Evolutionary conservation across 169 alveolate genomes (phyloP).

Genomic region (Plasmodium yoelii): DNA sequence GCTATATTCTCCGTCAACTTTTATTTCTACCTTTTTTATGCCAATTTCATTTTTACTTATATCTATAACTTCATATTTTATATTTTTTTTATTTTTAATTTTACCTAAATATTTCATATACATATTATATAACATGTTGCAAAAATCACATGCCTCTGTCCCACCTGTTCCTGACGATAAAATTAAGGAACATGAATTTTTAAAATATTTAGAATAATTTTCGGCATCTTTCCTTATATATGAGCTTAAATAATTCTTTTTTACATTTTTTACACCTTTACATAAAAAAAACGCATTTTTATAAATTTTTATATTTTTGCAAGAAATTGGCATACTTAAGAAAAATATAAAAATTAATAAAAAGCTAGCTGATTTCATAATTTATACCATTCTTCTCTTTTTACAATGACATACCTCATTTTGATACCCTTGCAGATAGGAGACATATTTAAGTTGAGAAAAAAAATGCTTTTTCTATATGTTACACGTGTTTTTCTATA

Average conservation of each 20-base stretch:
- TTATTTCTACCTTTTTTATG: conserved; percentile 80
- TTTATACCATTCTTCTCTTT: background rate
- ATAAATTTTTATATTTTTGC: conserved; percentile 3
- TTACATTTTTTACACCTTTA: conserved; percentile 16
- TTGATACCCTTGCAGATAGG: no score
- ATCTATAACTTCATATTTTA: conserved; percentile 75
- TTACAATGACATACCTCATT: background rate
- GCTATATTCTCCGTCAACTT: conserved; percentile 84
- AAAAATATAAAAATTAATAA: conserved; percentile 17
- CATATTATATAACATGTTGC: conserved; percentile 82
- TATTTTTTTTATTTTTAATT: conserved; percentile 68
- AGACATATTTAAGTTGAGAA: no score
- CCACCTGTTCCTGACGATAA: conserved; percentile 85
- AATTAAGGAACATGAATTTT: conserved; percentile 64
- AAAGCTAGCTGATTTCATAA: conserved; percentile 11
- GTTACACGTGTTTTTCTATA: no score
- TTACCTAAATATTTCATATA: conserved; percentile 80
- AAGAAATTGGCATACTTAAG: conserved; percentile 30
- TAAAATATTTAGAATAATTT: conserved; percentile 68
- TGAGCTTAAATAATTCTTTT: conserved; percentile 29
- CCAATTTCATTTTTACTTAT: conserved; percentile 81
- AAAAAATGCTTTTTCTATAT: no score
- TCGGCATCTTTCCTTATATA: conserved; percentile 60
- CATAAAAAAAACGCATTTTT: conserved; percentile 30
- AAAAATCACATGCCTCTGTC: conserved; percentile 85